Evolutionary conservation across 2,329 filamentous ascomycete genomes (phyloP).

Genomic region (Grosmannia serpens): DNA sequence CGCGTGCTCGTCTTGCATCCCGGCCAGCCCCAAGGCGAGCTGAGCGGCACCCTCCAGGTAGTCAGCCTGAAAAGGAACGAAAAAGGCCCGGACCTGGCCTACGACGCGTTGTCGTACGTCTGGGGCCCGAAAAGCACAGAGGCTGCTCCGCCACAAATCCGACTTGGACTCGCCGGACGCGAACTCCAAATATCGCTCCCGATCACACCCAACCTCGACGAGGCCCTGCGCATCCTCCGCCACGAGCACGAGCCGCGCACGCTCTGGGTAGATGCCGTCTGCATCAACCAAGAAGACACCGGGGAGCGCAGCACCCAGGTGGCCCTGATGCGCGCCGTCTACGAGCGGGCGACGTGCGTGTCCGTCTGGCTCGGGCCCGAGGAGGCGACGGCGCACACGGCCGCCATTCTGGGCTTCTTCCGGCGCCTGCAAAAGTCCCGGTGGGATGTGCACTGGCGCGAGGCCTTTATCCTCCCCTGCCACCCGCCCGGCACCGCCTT

Average conservation of each 20-base stretch:
- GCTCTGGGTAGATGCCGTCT: constrained; percentile 2
- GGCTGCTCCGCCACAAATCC: background rate
- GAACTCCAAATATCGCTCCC: background rate
- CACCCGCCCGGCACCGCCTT: background rate
- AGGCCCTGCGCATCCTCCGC: constrained; percentile 1
- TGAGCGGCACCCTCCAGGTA: background rate
- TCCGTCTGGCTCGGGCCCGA: constrained; percentile 6
- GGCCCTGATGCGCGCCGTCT: constrained; percentile 8
- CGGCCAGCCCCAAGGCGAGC: background rate
- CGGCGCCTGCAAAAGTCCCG: background rate
- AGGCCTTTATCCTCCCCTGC: background rate
- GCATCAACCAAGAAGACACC: constrained; percentile 4
- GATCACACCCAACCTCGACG: background rate
- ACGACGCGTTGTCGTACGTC: background rate
- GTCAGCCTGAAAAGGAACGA: background rate
- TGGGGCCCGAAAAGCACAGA: background rate
- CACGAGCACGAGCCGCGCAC: background rate
- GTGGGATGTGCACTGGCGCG: background rate
- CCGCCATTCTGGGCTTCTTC: background rate
- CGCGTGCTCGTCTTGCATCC: background rate
- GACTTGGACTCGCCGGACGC: background rate
- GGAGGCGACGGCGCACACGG: background rate
- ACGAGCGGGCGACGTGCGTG: constrained; percentile 4
- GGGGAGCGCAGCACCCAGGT: constrained; percentile 7
- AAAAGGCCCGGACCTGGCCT: background rate